Evolutionary conservation across 805 yeast genomes (phyloP).

Genomic region (Teunomyces tritomae): DNA sequence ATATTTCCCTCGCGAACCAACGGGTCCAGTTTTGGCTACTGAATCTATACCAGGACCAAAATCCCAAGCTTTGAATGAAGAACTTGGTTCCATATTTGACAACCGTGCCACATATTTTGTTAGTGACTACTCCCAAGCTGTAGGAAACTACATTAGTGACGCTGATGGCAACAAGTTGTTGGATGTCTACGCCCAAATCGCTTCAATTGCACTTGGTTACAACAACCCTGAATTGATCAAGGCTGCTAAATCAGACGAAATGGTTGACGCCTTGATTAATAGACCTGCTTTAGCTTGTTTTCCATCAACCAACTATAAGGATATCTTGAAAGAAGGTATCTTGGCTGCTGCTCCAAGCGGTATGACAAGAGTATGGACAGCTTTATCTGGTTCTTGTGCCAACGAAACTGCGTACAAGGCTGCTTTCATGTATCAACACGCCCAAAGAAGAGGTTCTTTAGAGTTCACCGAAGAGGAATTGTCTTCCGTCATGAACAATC

Average conservation of each 20-base stretch:
- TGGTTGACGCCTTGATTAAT: constrained; percentile 41
- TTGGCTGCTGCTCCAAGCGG: constrained; percentile 67
- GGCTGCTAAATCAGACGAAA: constrained; percentile 38
- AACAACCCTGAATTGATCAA: constrained; percentile 40
- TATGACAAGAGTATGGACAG: constrained; percentile 59
- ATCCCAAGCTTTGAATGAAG: constrained; percentile 27
- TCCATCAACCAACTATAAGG: constrained; percentile 35
- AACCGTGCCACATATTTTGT: constrained; percentile 43
- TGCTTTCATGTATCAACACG: constrained; percentile 63
- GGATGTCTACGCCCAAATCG: constrained; percentile 43
- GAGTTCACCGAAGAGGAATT: constrained; percentile 48
- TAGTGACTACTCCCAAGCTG: constrained; percentile 35
- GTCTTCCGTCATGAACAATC: constrained; percentile 47
- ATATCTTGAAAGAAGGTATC: constrained; percentile 48
- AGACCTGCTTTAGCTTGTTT: constrained; percentile 46
- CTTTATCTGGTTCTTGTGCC: constrained; percentile 66
- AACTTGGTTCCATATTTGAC: constrained; percentile 38
- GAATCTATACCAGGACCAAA: constrained; percentile 39
- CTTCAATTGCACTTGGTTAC: constrained; percentile 44
- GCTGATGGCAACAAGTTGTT: constrained; percentile 40
- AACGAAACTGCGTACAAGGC: constrained; percentile 72
- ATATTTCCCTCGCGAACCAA: constrained; percentile 39
- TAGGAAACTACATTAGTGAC: constrained; percentile 42
- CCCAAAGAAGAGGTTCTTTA: constrained; percentile 47
- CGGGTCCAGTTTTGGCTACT: constrained; percentile 28